Evolutionary conservation across 2,329 filamentous ascomycete species (phyloP).

Genomic region (Huntiella bhutanensis): DNA sequence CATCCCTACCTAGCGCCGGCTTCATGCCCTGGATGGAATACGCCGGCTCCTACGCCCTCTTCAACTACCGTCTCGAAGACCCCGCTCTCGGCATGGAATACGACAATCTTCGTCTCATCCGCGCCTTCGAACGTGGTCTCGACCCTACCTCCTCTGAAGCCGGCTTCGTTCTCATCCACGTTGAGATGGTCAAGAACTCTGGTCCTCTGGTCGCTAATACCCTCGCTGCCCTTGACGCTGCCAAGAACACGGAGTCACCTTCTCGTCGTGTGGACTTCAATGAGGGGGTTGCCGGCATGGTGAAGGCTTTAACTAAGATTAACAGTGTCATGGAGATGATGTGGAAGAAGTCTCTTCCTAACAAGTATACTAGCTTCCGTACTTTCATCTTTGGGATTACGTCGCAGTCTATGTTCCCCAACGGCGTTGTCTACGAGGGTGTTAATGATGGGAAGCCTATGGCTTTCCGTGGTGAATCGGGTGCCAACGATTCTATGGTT

Average conservation of each 20-base stretch:
- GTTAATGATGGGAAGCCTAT: conserved; percentile 50
- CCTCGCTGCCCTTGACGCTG: conserved; percentile 44
- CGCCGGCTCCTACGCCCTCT: conserved; percentile 48
- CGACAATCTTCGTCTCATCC: conserved; percentile 60
- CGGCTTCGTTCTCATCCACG: conserved; percentile 86
- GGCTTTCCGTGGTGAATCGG: conserved; percentile 78
- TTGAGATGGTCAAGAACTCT: conserved; percentile 86
- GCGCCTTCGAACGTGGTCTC: conserved; percentile 78
- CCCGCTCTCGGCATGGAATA: conserved; percentile 38
- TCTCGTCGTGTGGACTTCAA: conserved; percentile 41
- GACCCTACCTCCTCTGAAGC: conserved; percentile 78
- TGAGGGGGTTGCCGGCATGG: conserved; percentile 39
- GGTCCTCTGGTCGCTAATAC: conserved; percentile 57
- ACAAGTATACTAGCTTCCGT: conserved; percentile 72
- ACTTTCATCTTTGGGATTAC: conserved; percentile 97
- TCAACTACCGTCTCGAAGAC: conserved; percentile 44
- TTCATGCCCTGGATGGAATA: conserved; percentile 92
- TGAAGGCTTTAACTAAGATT: conserved; percentile 36
- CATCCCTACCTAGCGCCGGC: conserved; percentile 28
- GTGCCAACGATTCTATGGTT: conserved; percentile 88
- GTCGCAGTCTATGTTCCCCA: conserved; percentile 80
- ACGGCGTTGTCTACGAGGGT: conserved; percentile 79
- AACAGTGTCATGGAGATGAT: conserved; percentile 71
- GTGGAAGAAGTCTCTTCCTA: conserved; percentile 76
- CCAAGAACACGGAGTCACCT: conserved; percentile 15